Conservation (phyloP, 805 yeast species). For the Schizosaccharomyces lindneri region DNA sequence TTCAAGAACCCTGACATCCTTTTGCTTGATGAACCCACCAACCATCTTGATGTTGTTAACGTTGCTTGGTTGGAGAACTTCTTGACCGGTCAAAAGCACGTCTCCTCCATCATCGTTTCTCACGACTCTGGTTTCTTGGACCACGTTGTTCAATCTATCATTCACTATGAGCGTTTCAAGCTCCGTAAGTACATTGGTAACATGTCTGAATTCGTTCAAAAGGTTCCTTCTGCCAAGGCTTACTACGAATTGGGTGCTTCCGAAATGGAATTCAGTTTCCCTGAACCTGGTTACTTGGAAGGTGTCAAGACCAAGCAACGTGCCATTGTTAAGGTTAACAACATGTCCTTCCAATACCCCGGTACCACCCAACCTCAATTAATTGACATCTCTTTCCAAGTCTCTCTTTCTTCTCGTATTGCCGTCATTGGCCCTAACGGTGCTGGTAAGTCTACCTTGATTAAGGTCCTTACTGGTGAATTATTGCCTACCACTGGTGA, state of each 20-base stretch:
- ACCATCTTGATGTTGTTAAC: constrained; percentile 98
- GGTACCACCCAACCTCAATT: constrained; percentile 96
- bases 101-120: constrained; percentile 93
- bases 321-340: constrained; percentile 93
- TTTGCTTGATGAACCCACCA: constrained; percentile 97
- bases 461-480: constrained; percentile 98
- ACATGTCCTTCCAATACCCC: constrained; percentile 98
- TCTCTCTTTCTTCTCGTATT: constrained; percentile 97
- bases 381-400: constrained; percentile 80
- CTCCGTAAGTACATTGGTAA: constrained; percentile 99
- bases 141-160: constrained; percentile 89
- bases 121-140: constrained; percentile 99
- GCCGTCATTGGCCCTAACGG: constrained; percentile 99
- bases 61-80: constrained; percentile 99
- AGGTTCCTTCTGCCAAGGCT: constrained; percentile 95
- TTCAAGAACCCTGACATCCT: constrained; percentile 93
- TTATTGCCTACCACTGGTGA: constrained; percentile 95
- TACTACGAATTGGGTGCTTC: constrained; percentile 98
- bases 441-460: constrained; percentile 99
- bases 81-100: constrained; percentile 83
- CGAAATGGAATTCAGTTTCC: constrained; percentile 88
- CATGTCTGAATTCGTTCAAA: constrained; percentile 93
- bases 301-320: constrained; percentile 99
- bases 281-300: constrained; percentile 99
- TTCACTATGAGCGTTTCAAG: constrained; percentile 99